Evolutionary conservation across 257 asterid genomes (phyloP).

Genomic region (Solanum arcanum): DNA sequence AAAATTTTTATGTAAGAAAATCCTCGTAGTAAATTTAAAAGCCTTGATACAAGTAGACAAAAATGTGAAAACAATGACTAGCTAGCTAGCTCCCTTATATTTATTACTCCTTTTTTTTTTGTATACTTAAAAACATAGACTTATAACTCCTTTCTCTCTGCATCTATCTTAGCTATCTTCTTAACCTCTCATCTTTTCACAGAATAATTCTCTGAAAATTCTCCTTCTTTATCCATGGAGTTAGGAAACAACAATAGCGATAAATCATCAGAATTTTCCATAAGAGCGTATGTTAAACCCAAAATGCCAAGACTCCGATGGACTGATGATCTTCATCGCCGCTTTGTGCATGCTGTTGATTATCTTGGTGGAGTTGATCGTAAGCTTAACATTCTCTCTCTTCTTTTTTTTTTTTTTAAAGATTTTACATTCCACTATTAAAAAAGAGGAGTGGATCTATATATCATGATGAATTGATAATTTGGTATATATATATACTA

Average conservation of each 20-base stretch:
- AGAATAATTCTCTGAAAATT: background rate
- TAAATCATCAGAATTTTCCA: background rate
- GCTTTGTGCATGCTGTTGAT: slow-evolving; percentile 53
- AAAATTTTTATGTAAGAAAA: background rate
- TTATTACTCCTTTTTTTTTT: background rate
- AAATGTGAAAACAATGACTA: slow-evolving; percentile 20
- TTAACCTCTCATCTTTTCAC: background rate
- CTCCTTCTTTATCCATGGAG: slow-evolving; percentile 8
- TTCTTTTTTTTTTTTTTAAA: no score
- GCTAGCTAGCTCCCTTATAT: slow-evolving; percentile 1
- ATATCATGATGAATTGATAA: background rate
- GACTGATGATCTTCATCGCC: slow-evolving; percentile 57
- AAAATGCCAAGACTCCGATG: slow-evolving; percentile 51
- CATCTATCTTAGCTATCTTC: background rate
- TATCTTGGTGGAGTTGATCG: slow-evolving; percentile 71
- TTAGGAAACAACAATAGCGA: background rate
- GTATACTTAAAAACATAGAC: slow-evolving; percentile 1
- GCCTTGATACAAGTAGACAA: slow-evolving; percentile 45
- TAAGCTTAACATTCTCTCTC: background rate
- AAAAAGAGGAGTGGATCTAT: background rate
- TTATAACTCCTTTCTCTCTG: background rate
- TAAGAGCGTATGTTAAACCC: slow-evolving; percentile 52
- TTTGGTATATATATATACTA: no score
- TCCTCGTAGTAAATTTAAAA: background rate
- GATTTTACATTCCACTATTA: background rate